phyloP scores from a whole-genome alignment of 371 early-diverging fungal genomes.

The Mortierella sp. region DNA sequence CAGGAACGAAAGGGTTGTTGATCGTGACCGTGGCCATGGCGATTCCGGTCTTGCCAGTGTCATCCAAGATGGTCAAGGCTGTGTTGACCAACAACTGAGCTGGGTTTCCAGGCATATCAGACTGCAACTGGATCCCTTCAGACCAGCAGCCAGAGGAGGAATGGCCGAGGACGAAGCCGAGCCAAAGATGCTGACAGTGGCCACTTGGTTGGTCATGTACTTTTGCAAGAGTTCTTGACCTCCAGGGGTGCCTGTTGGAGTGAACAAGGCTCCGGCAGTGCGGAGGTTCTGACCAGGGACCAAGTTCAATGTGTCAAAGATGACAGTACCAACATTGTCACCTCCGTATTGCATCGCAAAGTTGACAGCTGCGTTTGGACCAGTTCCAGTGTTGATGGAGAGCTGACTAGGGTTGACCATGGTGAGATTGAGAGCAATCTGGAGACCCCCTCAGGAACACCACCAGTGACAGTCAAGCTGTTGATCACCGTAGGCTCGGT shows the following conservation, averaged over 20 bases:
- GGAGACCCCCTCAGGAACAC: conserved; percentile 56
- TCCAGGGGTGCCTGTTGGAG: conserved; percentile 56
- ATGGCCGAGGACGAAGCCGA: conserved; percentile 56
- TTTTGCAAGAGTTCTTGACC: conserved; percentile 61
- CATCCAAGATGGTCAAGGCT: conserved; percentile 56
- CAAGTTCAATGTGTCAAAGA: conserved; percentile 56
- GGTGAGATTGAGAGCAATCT: conserved; percentile 60
- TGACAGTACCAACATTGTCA: conserved; percentile 61
- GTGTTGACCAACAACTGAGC: conserved; percentile 58
- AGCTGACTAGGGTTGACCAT: conserved; percentile 68
- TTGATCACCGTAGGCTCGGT: conserved; percentile 61
- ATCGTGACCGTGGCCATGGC: conserved; percentile 61
- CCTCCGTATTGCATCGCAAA: conserved; percentile 59
- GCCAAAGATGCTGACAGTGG: conserved; percentile 58
- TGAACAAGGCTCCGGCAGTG: conserved; percentile 58
- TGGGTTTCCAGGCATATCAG: conserved; percentile 62
- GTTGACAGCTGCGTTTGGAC: conserved; percentile 49
- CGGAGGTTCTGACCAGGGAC: conserved; percentile 57
- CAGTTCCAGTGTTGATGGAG: conserved; percentile 61
- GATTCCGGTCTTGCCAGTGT: conserved; percentile 57
- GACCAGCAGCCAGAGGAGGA: conserved; percentile 59
- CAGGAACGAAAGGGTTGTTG: conserved; percentile 65
- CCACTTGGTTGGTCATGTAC: conserved; percentile 64
- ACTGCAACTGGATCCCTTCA: conserved; percentile 55
- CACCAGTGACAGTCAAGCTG: conserved; percentile 67